Evolutionary conservation across 495 filamentous ascomycete species (phyloP), one percentile per base, ranked within the genome.

Genomic region (Penicilliopsis zonata): DNA sequence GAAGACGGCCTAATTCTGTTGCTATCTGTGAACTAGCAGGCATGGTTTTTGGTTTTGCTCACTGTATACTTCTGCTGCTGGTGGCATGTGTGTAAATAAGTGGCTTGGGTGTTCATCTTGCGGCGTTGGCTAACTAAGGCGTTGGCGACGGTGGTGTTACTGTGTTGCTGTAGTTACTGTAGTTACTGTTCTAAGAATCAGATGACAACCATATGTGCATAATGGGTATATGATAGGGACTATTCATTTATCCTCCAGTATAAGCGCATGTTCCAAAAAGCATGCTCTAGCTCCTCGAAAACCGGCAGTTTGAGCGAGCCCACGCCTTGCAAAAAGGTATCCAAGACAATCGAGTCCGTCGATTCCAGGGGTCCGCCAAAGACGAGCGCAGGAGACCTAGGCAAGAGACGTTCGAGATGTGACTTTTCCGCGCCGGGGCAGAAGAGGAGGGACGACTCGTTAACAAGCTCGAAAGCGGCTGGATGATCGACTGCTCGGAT

Each of bases 401-500:
- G 30, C 4, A 66, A 42, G 4, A 66, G 15, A 4, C 49, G 28
- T 21, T 53, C 51, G 7, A 64, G 49, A 36, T 66, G 62, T 20
- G 48, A 36, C 9, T 42, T 41, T 23, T 67, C 61, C 5, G 57
- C 57, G 2, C 59, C 61, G n/a, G 66, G 65, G 26, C 78, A 78
- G 45, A 79, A 72, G 30, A 86, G 69, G 9, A 86, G 59, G 1
- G 76, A 72, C 1, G 46, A 43, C 0, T 49, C 35, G 6, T 60
- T 61, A 9, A 85, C 64, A 2, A 53, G 30, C 1, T 61, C 38
- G 43, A 83, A 80, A 0, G 60, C 82, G 0, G 24, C 37, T 0
- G 80, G 81, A 20, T 67, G 57, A 2, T 72, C 41, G 19, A 80
- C 63, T 9, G 76, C 67, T 13, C 55, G 53, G 19, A 80, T 64